phyloP scores from a whole-genome alignment of 768 basidiomycete species.

The Mrakia frigida region DNA sequence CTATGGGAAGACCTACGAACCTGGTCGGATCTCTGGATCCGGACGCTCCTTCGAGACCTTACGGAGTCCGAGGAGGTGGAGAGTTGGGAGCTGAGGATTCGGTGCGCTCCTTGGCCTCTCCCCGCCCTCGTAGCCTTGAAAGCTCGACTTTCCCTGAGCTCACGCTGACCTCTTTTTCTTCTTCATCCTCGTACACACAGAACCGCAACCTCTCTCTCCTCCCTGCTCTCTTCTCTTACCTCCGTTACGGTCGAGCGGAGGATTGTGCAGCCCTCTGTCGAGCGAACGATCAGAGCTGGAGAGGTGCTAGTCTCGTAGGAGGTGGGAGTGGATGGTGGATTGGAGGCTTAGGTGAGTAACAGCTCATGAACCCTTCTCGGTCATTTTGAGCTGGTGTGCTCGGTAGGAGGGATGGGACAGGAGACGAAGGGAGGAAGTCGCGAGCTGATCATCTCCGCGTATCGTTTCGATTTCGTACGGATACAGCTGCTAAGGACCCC shows the following conservation, averaged over 20 bases:
- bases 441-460: background rate
- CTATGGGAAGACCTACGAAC: slow-evolving; percentile 54
- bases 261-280: slow-evolving; percentile 39
- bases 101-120: slow-evolving; percentile 45
- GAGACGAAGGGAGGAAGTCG: background rate
- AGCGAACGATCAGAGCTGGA: slow-evolving; percentile 50
- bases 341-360: slow-evolving; percentile 19
- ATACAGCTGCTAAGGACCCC: slow-evolving; percentile 4
- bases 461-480: background rate
- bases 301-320: slow-evolving; percentile 26
- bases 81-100: slow-evolving; percentile 58
- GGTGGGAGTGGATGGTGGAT: slow-evolving; percentile 32
- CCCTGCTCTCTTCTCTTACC: slow-evolving; percentile 32
- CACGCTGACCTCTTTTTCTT: background rate
- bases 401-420: background rate
- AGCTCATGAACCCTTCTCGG: background rate
- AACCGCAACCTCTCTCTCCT: slow-evolving; percentile 36
- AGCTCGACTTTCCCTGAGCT: too few relatives aligned
- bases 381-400: background rate
- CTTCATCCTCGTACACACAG: slow-evolving; percentile 37
- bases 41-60: slow-evolving; percentile 58
- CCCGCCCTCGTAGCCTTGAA: too few relatives aligned
- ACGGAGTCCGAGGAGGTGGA: slow-evolving; percentile 59
- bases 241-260: slow-evolving; percentile 30
- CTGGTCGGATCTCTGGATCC: slow-evolving; percentile 71